Base-by-base conservation (phyloP, 306 rosid species). In the Cucurbita moschata region DNA sequence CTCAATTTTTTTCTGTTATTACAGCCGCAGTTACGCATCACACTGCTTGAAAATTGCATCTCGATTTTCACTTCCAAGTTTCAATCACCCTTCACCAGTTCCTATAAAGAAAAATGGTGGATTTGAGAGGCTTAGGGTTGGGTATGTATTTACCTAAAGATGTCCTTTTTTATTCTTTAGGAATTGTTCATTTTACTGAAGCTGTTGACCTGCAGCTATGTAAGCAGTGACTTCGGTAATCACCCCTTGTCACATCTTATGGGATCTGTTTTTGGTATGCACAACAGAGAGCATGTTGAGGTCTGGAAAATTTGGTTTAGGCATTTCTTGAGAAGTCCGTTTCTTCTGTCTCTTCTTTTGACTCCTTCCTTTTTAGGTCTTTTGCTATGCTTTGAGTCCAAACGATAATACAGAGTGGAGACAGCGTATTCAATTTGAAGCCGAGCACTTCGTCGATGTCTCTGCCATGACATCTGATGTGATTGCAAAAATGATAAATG, bases 201-300 rank as follows among this genome's bases (percentile, higher is more conserved):
- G 5, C 68, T 73, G 63, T 51, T 77, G 50, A 63, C 40, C 72
- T 61, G 72, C 87, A 86, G 90, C 71, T 86, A 86, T 66, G 86
- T 86, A 18, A 87, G 91, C 76, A 87, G 91, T 42, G 91, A 87
- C 81, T 84, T 87, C 6, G 91, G 91, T 63, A 87, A 87, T 75
- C 91, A 87, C 57, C 91, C 91, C 11, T 80, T 87, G 67, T 93
- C 98, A 21, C 98, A 93, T 81, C 89, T 93, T 50, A 90, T 93
- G 98, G 98, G 98, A 75, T 93, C 98, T 72, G 85, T 93, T 56
- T 93, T 93, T 80, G 98, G 98, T 76, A 90, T 93, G 98, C 98
- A 93, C 81, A 80, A 83, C 77, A 78, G 77, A 77, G 88, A 87
- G 77, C 82, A 90, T 83, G 92, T 93, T 26, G 96, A 90, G 98